phyloP scores from a whole-genome alignment of 2,329 filamentous ascomycete genomes.

The Phoma sp. region DNA sequence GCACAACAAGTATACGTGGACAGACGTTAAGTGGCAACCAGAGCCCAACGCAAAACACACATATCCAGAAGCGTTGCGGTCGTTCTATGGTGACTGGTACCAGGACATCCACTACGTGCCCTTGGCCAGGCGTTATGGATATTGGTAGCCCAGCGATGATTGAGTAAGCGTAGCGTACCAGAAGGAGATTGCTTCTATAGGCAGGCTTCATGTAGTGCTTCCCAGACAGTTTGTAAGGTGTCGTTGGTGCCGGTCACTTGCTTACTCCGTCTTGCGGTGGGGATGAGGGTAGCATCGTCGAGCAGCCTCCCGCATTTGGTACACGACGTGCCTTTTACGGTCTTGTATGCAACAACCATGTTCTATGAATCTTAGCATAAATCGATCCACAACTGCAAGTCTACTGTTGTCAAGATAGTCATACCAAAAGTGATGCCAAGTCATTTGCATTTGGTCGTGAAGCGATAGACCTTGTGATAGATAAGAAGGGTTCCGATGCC shows the following conservation, averaged over 20 bases:
- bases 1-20: slow-evolving; percentile 38
- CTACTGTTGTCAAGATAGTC: slow-evolving; percentile 1
- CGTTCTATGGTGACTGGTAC: slow-evolving; percentile 38
- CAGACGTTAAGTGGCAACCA: slow-evolving; percentile 41
- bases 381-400: background rate
- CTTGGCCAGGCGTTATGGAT: background rate
- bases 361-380: slow-evolving; percentile 36
- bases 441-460: slow-evolving; percentile 43
- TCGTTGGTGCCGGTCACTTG: slow-evolving; percentile 27
- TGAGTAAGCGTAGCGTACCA: background rate
- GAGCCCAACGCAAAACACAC: slow-evolving; percentile 27
- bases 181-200: slow-evolving; percentile 16
- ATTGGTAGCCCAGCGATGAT: background rate
- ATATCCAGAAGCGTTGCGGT: slow-evolving; percentile 37
- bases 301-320: slow-evolving; percentile 43
- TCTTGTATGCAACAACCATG: slow-evolving; percentile 51
- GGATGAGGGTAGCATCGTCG: slow-evolving; percentile 33
- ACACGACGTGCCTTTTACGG: slow-evolving; percentile 38
- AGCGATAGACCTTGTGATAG: slow-evolving; percentile 45
- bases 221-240: slow-evolving; percentile 35
- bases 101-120: slow-evolving; percentile 29
- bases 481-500: slow-evolving; percentile 30
- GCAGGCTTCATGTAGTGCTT: slow-evolving; percentile 48
- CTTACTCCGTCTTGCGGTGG: slow-evolving; percentile 44
- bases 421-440: slow-evolving; percentile 45